Conservation (phyloP, 306 rosid species). For the Abrus pulchellus region DNA sequence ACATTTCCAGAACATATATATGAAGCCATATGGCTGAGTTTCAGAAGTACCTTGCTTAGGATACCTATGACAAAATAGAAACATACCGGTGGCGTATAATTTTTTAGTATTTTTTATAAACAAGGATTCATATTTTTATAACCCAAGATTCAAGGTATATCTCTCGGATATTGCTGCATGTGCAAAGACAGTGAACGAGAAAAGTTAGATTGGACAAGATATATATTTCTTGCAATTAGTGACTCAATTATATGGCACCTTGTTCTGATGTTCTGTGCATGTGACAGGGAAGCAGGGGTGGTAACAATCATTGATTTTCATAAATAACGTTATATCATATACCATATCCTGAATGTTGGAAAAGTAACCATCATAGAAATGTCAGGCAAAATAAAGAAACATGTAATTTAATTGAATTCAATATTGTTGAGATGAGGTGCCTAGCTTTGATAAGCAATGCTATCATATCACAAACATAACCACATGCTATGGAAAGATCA, state of each 20-base stretch:
- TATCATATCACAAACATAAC: slow-evolving; percentile 37
- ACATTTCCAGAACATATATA: background rate
- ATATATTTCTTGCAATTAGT: background rate
- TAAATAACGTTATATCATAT: slow-evolving; percentile 37
- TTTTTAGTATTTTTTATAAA: no score
- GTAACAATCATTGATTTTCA: slow-evolving; percentile 53
- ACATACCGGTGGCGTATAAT: no score
- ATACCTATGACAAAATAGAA: background rate
- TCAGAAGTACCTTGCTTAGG: background rate
- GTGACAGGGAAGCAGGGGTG: slow-evolving; percentile 45
- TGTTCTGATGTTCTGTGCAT: slow-evolving; percentile 46
- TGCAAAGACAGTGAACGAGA: slow-evolving; percentile 40
- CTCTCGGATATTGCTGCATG: slow-evolving; percentile 37
- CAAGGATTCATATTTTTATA: background rate
- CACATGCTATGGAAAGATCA: slow-evolving; percentile 52
- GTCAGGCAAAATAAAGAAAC: slow-evolving; percentile 47
- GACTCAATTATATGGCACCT: slow-evolving; percentile 39
- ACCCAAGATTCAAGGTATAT: slow-evolving; percentile 35
- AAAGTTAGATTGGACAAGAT: background rate
- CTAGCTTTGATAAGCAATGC: slow-evolving; percentile 39
- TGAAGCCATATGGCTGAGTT: background rate
- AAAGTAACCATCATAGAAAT: slow-evolving; percentile 46
- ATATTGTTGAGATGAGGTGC: slow-evolving; percentile 38
- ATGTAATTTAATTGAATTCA: slow-evolving; percentile 27
- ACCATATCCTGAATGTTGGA: slow-evolving; percentile 46